A percentile compares a stretch with the other conserved stretches of the same genome.
phyloP scores from a whole-genome alignment of 2,329 filamentous ascomycete species.

The Hypoxylon sp. region DNA sequence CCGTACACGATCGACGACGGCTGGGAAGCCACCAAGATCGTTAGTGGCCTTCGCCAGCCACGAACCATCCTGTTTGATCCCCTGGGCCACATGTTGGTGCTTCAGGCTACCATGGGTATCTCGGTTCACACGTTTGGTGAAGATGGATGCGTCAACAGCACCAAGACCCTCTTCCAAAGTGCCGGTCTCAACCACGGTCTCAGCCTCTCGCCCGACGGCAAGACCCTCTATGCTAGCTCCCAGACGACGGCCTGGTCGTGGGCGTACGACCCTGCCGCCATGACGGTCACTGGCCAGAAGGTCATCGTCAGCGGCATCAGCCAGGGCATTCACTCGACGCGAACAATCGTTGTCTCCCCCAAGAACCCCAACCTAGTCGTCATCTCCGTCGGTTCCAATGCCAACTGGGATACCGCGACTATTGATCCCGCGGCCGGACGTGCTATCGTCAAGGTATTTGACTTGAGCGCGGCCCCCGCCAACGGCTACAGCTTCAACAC shows the following conservation, averaged over 20 bases:
- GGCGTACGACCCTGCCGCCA: conserved; percentile 59
- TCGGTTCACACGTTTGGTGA: conserved; percentile 42
- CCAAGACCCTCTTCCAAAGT: conserved; percentile 37
- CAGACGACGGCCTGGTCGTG: conserved; percentile 60
- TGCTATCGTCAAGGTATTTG: conserved; percentile 62
- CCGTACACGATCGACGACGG: conserved; percentile 38
- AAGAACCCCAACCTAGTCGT: conserved; percentile 60
- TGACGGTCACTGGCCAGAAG: conserved; percentile 51
- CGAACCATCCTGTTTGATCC: conserved; percentile 42
- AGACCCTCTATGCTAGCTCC: conserved; percentile 55
- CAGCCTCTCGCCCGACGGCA: conserved; percentile 50
- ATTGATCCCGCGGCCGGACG: conserved; percentile 57
- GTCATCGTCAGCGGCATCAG: conserved; percentile 62
- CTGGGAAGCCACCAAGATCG: conserved; percentile 43
- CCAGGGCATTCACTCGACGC: conserved; percentile 61
- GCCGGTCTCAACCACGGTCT: conserved; percentile 54
- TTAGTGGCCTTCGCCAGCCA: conserved; percentile 40
- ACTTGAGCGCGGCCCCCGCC: conserved; percentile 37
- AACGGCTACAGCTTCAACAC: conserved; percentile 52
- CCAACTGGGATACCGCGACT: conserved; percentile 62
- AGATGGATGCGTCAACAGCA: conserved; percentile 43
- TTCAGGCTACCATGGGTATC: conserved; percentile 42
- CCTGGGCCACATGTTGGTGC: conserved; percentile 42
- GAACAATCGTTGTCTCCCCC: conserved; percentile 63
- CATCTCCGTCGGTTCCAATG: conserved; percentile 61